phyloP scores from a whole-genome alignment of 768 basidiomycete species.

The Coprinopsis strossmayeri region DNA sequence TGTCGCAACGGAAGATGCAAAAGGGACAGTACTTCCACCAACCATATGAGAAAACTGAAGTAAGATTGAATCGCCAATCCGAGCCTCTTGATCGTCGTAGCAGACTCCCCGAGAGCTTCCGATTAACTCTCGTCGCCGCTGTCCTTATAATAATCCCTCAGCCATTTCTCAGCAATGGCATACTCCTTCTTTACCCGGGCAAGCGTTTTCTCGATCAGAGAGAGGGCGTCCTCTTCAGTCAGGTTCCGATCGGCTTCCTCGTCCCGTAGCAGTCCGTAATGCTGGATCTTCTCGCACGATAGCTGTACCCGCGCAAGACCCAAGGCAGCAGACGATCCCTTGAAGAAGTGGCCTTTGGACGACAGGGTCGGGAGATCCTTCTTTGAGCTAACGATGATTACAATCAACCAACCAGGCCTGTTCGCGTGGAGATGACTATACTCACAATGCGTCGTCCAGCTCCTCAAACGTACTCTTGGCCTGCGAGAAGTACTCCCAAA shows the following conservation, averaged over 20 bases:
- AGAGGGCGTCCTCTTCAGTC: slow-evolving; percentile 42
- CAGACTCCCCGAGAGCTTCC: no score
- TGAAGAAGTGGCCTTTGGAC: slow-evolving; percentile 86
- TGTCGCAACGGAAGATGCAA: no score
- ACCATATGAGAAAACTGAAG: no score
- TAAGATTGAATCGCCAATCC: no score
- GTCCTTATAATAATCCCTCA: slow-evolving; percentile 42
- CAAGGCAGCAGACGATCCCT: slow-evolving; percentile 93
- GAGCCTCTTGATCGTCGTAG: no score
- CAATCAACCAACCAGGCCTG: no score
- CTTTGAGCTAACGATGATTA: slow-evolving; percentile 43
- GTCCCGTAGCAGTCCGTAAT: slow-evolving; percentile 69
- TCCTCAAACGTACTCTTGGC: slow-evolving; percentile 66
- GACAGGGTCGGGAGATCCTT: slow-evolving; percentile 66
- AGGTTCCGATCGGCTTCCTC: slow-evolving; percentile 42
- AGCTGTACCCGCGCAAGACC: slow-evolving; percentile 77
- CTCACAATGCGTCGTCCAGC: slow-evolving; percentile 80
- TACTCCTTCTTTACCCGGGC: slow-evolving; percentile 62
- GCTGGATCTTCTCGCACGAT: slow-evolving; percentile 88
- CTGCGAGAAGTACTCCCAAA: slow-evolving; percentile 75
- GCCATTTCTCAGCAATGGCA: slow-evolving; percentile 56
- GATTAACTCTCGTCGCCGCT: neutral
- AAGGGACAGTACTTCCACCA: no score
- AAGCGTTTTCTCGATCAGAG: slow-evolving; percentile 51
- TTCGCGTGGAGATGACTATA: slow-evolving; percentile 19